phyloP scores from a whole-genome alignment of 2,329 filamentous ascomycete species.

The Diaporthe amygdali region DNA sequence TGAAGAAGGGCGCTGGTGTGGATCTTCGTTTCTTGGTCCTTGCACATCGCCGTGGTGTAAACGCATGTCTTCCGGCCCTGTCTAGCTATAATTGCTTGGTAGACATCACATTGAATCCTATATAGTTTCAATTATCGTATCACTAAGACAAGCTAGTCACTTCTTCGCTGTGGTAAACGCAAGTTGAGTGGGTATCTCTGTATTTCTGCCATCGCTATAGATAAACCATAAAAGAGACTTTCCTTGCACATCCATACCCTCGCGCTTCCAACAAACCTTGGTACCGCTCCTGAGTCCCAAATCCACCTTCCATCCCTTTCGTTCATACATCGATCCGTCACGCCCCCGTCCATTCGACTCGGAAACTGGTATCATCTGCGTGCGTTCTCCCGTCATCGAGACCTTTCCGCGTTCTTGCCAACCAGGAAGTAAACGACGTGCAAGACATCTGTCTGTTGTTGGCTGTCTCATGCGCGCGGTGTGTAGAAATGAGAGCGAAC shows the following conservation, averaged over 20 bases:
- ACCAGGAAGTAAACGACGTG: neutral
- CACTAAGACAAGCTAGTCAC: neutral
- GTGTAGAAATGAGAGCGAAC: conserved; percentile 15
- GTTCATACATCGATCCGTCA: conserved; percentile 11
- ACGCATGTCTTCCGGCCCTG: no score
- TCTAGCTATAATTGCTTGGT: neutral
- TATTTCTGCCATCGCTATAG: conserved; percentile 29
- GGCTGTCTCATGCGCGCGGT: conserved; percentile 19
- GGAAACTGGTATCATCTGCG: conserved; percentile 25
- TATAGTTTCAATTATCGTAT: neutral
- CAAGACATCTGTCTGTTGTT: conserved; percentile 19
- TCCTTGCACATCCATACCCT: conserved; percentile 15
- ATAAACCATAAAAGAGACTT: conserved; percentile 22
- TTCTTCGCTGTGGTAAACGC: neutral
- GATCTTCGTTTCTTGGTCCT: no score
- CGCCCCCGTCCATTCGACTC: conserved; percentile 7
- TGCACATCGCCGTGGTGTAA: neutral
- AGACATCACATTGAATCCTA: no score
- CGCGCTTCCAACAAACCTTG: conserved; percentile 3
- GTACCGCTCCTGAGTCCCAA: conserved; percentile 5
- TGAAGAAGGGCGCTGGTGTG: no score
- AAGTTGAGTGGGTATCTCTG: conserved; percentile 26
- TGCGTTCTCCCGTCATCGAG: neutral
- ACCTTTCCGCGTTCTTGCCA: neutral
- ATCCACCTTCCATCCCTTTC: conserved; percentile 10